A percentile compares a stretch with the other conserved stretches of the same genome.
Evolutionary conservation across 768 basidiomycete species (phyloP).

Genomic region (Lactarius hatsudake): DNA sequence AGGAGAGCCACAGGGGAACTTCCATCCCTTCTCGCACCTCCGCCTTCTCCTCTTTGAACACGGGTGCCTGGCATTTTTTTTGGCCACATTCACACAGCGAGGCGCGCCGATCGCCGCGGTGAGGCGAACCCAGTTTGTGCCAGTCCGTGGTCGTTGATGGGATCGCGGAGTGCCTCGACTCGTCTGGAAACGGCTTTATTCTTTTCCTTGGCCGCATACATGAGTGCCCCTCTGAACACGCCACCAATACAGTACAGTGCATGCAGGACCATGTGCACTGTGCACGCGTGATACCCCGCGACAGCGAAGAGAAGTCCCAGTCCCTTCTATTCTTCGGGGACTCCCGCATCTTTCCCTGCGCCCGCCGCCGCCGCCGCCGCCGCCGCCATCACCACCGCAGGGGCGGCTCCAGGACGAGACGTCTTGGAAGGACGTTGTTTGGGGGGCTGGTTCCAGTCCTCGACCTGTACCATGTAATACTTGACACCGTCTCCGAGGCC

Average conservation of each 20-base stretch:
- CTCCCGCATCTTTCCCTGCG: not conserved
- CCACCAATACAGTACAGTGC: too few relatives aligned
- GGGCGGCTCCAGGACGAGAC: not conserved
- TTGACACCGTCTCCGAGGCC: slow-evolving; percentile 83
- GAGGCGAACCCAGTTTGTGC: too few relatives aligned
- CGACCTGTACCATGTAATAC: slow-evolving; percentile 89
- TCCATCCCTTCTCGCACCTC: too few relatives aligned
- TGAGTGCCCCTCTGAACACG: too few relatives aligned
- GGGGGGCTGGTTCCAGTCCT: slow-evolving; percentile 81
- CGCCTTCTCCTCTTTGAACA: not conserved
- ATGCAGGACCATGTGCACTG: too few relatives aligned
- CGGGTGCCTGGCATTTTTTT: not conserved
- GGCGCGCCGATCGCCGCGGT: not conserved
- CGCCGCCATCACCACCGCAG: too few relatives aligned
- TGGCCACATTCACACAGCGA: not conserved
- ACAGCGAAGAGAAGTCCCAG: not conserved
- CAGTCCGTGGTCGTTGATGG: too few relatives aligned
- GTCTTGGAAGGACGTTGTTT: slow-evolving; percentile 57
- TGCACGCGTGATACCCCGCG: too few relatives aligned
- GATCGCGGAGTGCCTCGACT: too few relatives aligned
- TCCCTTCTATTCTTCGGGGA: not conserved
- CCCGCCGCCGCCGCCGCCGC: not conserved
- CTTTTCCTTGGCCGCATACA: not conserved
- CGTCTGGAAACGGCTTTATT: not conserved
- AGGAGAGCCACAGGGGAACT: not conserved